A percentile compares a stretch with the other conserved stretches of the same genome.
phyloP scores from a whole-genome alignment of 768 basidiomycete species.

The Kondoa malvinella region DNA sequence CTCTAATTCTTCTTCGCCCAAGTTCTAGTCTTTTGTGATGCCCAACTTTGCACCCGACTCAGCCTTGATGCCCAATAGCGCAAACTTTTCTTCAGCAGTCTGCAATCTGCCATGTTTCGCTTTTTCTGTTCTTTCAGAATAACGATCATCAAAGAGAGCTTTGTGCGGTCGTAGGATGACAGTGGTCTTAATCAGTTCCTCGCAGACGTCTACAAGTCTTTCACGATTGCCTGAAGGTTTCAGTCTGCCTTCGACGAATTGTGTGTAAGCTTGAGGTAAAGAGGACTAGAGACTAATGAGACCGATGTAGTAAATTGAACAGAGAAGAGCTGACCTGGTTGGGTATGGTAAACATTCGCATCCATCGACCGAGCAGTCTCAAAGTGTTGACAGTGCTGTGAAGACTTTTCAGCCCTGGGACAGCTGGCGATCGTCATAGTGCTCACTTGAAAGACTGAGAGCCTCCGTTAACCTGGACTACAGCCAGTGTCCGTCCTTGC shows the following conservation, averaged over 20 bases:
- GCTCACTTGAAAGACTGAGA: conserved; percentile 8
- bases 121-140: conserved; percentile 29
- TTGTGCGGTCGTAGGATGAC: conserved; percentile 26
- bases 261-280: not conserved
- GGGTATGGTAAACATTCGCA: conserved; percentile 30
- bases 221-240: conserved; percentile 31
- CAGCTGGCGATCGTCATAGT: conserved; percentile 11
- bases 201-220: conserved; percentile 32
- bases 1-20: not conserved
- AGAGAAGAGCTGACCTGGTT: conserved; percentile 30
- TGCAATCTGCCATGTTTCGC: conserved; percentile 27
- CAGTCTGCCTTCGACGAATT: conserved; percentile 23
- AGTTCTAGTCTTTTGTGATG: too few relatives aligned
- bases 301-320: conserved; percentile 30
- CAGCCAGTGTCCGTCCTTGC: conserved; percentile 30
- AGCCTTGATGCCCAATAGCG: not conserved
- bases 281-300: conserved; percentile 23
- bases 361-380: conserved; percentile 31
- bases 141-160: conserved; percentile 28
- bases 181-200: conserved; percentile 31
- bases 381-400: conserved; percentile 31
- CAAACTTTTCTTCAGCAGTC: conserved; percentile 29
- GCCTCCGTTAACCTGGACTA: conserved; percentile 29
- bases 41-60: too few relatives aligned
- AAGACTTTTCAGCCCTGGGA: conserved; percentile 29